Base-by-base conservation (phyloP, 495 filamentous ascomycete genomes). In the Echria macrotheca region DNA sequence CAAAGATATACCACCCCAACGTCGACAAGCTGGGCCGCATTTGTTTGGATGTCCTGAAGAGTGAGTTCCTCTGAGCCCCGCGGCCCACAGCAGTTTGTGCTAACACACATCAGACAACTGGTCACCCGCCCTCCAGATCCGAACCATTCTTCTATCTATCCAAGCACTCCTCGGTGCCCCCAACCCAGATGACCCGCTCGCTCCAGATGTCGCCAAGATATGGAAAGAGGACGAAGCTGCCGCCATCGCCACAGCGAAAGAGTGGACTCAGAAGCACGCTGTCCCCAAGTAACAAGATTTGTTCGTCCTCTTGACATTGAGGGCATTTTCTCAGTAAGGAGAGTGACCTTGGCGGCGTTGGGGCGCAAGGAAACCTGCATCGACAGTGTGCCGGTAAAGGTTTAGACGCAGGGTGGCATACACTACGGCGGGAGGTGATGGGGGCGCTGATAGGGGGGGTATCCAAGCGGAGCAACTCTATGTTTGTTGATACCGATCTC, bases 1-100 rank as follows among this genome's bases (percentile, higher is more conserved):
- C 93, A 55, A 96, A 95, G 69, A 99, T 99, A 66, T 99, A 96
- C 66, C 93, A 99, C 63, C 93, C 93, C 25, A 99, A 99, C 66
- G 96, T 99, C 53, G 93, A 99, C 64, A 91, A 93, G 69, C 80
- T 97, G 0, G 93, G 93, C 38, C 85, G 93, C 22, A 99, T 99
- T 65, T 99, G 93, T 67, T 67, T 99, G 44, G 93, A 99, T 67
- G 94, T 99, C 21, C 67, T 99, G 49, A 99, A 99, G 76, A 95
- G 93, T 95, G 78, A 52, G 74, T 60, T n/a, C n/a, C n/a, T n/a
- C n/a, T n/a, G n/a, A n/a, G n/a, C n/a, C n/a, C n/a, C n/a, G n/a
- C n/a, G n/a, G n/a, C n/a, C n/a, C n/a, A n/a, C n/a, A n/a, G n/a
- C n/a, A n/a, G 44, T 17, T 45, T 18, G 9, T 8, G 26, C 39